These are phyloP conservation scores for Orbilia javanica DNA, from an alignment of 2,329 filamentous ascomycete species.

Conservation along the genomic window DNA sequence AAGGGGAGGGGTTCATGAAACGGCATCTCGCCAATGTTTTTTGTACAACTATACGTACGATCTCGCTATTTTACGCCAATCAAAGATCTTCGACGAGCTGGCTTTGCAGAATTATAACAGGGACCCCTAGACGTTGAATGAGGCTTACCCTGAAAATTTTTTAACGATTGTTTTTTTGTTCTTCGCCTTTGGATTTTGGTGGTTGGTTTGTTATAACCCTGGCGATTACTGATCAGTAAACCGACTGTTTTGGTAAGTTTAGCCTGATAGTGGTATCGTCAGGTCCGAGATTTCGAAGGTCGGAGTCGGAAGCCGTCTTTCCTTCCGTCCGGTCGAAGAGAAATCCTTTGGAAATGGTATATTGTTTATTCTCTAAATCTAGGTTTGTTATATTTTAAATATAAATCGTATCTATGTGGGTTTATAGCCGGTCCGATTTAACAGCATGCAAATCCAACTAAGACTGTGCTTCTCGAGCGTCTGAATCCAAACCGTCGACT, in stretches of 20 bases:
- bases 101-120: background rate
- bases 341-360: background rate
- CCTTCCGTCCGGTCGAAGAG: background rate
- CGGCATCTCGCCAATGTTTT: background rate
- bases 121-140: background rate
- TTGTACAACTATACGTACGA: background rate
- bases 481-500: background rate
- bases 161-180: background rate
- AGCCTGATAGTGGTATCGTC: constrained; percentile 3
- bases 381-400: background rate
- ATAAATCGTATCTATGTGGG: no score
- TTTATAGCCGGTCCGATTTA: no score
- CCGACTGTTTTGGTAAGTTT: background rate
- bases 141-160: background rate
- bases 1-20: background rate
- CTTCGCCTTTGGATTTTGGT: background rate
- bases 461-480: background rate
- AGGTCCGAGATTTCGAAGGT: background rate
- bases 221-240: background rate
- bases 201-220: background rate
- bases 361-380: no score
- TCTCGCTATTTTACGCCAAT: background rate
- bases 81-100: background rate
- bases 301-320: background rate
- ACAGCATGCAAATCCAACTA: no score